These are phyloP conservation scores for Erythrobasidium yunnanense DNA, from an alignment of 768 basidiomycete genomes.

Conservation along the genomic window DNA sequence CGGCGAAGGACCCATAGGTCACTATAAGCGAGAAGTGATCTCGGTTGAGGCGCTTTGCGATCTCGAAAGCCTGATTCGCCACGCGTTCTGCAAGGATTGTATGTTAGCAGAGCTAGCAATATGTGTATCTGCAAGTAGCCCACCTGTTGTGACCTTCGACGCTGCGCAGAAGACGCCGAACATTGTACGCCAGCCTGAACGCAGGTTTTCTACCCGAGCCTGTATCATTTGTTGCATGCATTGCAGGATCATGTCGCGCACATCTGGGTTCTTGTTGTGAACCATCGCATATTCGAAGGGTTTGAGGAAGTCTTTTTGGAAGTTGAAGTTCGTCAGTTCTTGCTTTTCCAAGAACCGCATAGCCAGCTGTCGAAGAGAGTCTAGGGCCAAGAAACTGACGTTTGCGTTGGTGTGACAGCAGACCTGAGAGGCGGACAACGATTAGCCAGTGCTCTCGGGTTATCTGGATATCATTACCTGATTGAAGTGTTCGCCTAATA, in stretches of 20 bases:
- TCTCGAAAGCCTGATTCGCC: slow-evolving; percentile 85
- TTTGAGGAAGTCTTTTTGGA: slow-evolving; percentile 96
- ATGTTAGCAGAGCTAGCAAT: neutral
- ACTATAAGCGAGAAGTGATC: slow-evolving; percentile 87
- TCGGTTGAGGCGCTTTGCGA: slow-evolving; percentile 79
- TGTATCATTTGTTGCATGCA: slow-evolving; percentile 99
- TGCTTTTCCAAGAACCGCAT: slow-evolving; percentile 99
- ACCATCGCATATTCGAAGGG: slow-evolving; percentile 98
- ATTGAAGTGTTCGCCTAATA: slow-evolving; percentile 96
- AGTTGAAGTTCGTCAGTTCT: slow-evolving; percentile 93
- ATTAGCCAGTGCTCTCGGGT: neutral
- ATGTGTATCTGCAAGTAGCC: neutral
- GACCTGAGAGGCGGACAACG: slow-evolving; percentile 51
- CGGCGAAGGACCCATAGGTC: slow-evolving; percentile 84
- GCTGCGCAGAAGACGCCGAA: slow-evolving; percentile 97
- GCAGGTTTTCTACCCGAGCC: slow-evolving; percentile 81
- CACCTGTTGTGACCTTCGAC: slow-evolving; percentile 52
- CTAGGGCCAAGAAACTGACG: slow-evolving; percentile 91
- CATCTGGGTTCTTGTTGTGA: slow-evolving; percentile 87
- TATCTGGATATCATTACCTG: slow-evolving; percentile 49
- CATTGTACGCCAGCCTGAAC: slow-evolving; percentile 98
- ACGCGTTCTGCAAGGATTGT: slow-evolving; percentile 58
- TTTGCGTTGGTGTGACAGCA: slow-evolving; percentile 96
- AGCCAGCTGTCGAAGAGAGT: slow-evolving; percentile 87
- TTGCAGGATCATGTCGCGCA: slow-evolving; percentile 94